Conservation (phyloP, 2,329 filamentous ascomycete genomes). For the Geosmithia putterillii region DNA sequence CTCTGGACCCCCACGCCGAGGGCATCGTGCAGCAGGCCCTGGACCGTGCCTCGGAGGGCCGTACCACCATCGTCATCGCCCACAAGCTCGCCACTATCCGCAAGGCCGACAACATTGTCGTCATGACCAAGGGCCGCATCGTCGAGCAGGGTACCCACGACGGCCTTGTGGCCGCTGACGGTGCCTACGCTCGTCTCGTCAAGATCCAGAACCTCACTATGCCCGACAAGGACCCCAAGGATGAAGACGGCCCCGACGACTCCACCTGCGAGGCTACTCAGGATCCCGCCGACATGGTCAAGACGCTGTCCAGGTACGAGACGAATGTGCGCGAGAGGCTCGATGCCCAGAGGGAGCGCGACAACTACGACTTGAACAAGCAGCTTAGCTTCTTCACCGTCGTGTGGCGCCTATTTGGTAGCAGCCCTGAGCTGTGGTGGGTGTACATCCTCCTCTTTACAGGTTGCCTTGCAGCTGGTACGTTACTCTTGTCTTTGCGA, state of each 20-base stretch:
- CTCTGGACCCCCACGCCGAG: conserved; percentile 71
- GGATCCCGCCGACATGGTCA: conserved; percentile 10
- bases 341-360: conserved; percentile 20
- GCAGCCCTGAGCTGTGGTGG: conserved; percentile 22
- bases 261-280: not conserved
- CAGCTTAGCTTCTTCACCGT: conserved; percentile 15
- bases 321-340: conserved; percentile 16
- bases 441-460: conserved; percentile 19
- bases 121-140: conserved; percentile 83
- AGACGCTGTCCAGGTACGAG: conserved; percentile 17
- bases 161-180: conserved; percentile 54
- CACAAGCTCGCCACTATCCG: conserved; percentile 89
- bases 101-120: conserved; percentile 88
- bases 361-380: conserved; percentile 21
- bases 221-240: not conserved
- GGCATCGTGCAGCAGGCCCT: conserved; percentile 66
- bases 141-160: conserved; percentile 75
- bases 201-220: conserved; percentile 57
- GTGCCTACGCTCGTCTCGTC: conserved; percentile 67
- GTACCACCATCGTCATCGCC: conserved; percentile 89
- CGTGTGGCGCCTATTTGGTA: conserved; percentile 19
- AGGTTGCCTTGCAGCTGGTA: conserved; percentile 14
- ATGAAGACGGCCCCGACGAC: conserved; percentile 4
- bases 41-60: conserved; percentile 66
- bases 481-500: conserved; percentile 1